A percentile compares a stretch with the other conserved stretches of the same genome.
phyloP scores from a whole-genome alignment of 1,139 yeast genomes.

The Pichia kudriavzevii region DNA sequence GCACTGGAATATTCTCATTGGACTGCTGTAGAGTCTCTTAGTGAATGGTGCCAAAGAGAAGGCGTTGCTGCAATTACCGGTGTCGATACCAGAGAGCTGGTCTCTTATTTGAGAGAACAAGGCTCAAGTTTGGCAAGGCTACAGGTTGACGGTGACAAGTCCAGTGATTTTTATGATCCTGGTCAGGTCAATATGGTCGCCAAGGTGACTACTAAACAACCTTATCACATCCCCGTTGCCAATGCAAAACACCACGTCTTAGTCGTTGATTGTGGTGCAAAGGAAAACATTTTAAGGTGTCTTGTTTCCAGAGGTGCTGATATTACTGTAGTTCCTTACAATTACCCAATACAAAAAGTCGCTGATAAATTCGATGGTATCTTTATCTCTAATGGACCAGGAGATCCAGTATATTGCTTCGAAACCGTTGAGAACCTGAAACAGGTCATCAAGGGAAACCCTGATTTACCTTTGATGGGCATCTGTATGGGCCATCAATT shows the following conservation, averaged over 20 bases:
- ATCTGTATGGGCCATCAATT: conserved; percentile 96
- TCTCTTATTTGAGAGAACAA: conserved; percentile 84
- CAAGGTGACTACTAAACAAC: conserved; percentile 90
- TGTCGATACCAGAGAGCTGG: conserved; percentile 93
- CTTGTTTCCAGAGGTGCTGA: conserved; percentile 93
- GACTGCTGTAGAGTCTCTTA: conserved; percentile 96
- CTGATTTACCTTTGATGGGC: conserved; percentile 86
- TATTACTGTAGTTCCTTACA: conserved; percentile 91
- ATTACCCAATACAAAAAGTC: conserved; percentile 85
- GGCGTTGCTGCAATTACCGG: conserved; percentile 97
- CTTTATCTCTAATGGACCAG: conserved; percentile 95
- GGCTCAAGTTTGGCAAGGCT: conserved; percentile 91
- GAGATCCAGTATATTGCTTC: conserved; percentile 93
- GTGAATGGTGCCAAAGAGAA: conserved; percentile 93
- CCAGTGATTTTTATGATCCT: conserved; percentile 88
- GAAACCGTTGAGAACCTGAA: conserved; percentile 70
- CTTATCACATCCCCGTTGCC: conserved; percentile 77
- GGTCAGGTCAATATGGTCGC: conserved; percentile 84
- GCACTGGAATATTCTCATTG: conserved; percentile 95
- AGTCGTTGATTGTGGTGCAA: conserved; percentile 94
- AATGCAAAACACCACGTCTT: conserved; percentile 73
- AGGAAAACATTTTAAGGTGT: conserved; percentile 91
- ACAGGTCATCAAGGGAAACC: conserved; percentile 54
- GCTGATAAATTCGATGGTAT: conserved; percentile 92
- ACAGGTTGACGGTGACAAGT: conserved; percentile 83